Percentiles rank a stretch among this genome's conserved stretches.
Conservation (phyloP, 2,329 filamentous ascomycete species). For the Cercospora zeae-maydis region DNA sequence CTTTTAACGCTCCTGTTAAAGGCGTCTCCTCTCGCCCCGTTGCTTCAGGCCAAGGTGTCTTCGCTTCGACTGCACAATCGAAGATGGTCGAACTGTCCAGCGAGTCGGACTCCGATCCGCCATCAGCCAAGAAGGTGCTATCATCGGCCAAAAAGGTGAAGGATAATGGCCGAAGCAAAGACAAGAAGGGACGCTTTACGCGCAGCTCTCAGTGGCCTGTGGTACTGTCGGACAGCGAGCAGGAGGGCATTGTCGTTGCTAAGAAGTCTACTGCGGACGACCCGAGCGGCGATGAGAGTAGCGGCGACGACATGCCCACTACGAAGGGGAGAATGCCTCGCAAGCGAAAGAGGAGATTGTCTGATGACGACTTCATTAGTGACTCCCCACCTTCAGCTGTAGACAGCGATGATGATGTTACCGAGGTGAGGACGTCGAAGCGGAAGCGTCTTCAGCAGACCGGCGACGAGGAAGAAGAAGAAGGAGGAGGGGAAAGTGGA, state of each 20-base stretch:
- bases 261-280: not conserved
- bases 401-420: conserved; percentile 34
- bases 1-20: conserved; percentile 26
- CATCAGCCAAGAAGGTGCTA: conserved; percentile 12
- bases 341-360: conserved; percentile 14
- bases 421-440: conserved; percentile 20
- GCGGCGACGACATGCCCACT: conserved; percentile 33
- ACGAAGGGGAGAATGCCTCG: conserved; percentile 29
- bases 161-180: not conserved
- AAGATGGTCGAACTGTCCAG: conserved; percentile 23
- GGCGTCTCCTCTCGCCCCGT: conserved; percentile 24
- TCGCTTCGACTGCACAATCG: conserved; percentile 26
- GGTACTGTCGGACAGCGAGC: conserved; percentile 18
- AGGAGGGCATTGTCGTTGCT: conserved; percentile 4
- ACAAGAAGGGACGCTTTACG: conserved; percentile 2
- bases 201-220: conserved; percentile 16
- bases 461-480: conserved; percentile 21
- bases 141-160: conserved; percentile 15
- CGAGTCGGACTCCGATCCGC: conserved; percentile 23
- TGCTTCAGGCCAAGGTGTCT: conserved; percentile 29
- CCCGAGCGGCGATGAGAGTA: conserved; percentile 6
- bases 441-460: conserved; percentile 18
- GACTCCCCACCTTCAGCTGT: conserved; percentile 21
- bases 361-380: conserved; percentile 28
- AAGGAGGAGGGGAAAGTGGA: conserved; percentile 21